Evolutionary conservation across 331 rosid genomes (phyloP).

Genomic region (Malus hybrid): DNA sequence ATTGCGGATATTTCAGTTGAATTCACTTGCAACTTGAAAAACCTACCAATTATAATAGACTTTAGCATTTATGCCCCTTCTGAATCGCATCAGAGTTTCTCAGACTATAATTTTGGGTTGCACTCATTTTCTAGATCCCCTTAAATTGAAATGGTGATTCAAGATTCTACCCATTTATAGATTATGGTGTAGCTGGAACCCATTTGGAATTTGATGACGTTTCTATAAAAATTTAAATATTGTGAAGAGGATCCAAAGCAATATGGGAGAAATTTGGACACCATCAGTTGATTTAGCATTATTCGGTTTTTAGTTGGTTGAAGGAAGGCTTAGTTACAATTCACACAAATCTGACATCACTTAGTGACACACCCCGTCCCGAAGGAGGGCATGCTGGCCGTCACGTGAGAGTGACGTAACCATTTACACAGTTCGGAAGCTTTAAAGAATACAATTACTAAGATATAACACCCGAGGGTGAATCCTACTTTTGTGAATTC

Average conservation of each 20-base stretch:
- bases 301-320: too few relatives aligned
- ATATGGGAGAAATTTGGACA: neutral
- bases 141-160: neutral
- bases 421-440: too few relatives aligned
- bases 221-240: too few relatives aligned
- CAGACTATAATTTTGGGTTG: neutral
- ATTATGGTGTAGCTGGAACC: neutral
- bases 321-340: too few relatives aligned
- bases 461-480: too few relatives aligned
- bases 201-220: neutral
- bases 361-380: too few relatives aligned
- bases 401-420: too few relatives aligned
- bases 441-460: too few relatives aligned
- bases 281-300: neutral
- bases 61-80: neutral
- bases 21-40: neutral
- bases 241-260: neutral
- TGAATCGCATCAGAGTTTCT: neutral
- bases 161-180: neutral
- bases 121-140: neutral
- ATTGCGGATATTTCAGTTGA: too few relatives aligned
- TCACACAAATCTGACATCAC: too few relatives aligned
- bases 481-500: too few relatives aligned
- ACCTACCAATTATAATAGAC: neutral
- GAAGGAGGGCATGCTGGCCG: too few relatives aligned